phyloP scores from a whole-genome alignment of 345 rosid genomes.

The Mercurialis annua region DNA sequence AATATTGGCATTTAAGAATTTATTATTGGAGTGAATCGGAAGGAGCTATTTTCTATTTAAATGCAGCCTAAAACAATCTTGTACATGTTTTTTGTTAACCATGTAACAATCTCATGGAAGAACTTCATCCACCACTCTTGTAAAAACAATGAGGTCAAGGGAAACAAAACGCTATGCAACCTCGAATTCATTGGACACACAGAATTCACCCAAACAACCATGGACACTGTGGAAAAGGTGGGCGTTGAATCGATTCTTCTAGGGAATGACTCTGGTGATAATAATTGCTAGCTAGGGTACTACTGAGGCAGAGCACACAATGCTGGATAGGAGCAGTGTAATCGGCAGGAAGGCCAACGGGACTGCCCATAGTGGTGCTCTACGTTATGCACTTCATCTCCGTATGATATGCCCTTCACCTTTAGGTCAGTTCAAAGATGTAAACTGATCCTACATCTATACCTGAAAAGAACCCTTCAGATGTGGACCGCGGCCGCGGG shows the following conservation, averaged over 20 bases:
- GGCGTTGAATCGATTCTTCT: conserved; percentile 14
- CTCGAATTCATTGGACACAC: conserved; percentile 27
- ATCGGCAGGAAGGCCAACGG: conserved; percentile 45
- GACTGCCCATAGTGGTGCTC: conserved; percentile 54
- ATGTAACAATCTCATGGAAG: conserved; percentile 9
- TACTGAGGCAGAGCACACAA: conserved; percentile 15
- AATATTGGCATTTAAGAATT: not conserved
- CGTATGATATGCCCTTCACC: conserved; percentile 68
- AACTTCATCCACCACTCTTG: conserved; percentile 11
- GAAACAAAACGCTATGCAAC: conserved; percentile 31
- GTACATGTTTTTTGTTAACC: too few species aligned
- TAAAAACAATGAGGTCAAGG: conserved; percentile 27
- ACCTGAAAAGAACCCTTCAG: conserved; percentile 32
- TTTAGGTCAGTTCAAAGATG: conserved; percentile 48
- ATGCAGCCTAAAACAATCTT: not conserved
- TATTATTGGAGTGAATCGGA: conserved; percentile 1
- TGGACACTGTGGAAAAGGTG: conserved; percentile 6
- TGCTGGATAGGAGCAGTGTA: conserved; percentile 21
- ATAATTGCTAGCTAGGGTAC: conserved; percentile 23
- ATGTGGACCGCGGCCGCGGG: conserved; percentile 44
- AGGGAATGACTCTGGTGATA: conserved; percentile 22
- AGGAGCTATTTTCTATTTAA: not conserved
- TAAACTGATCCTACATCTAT: conserved; percentile 38
- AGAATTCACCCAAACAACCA: conserved; percentile 19
- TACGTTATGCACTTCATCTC: conserved; percentile 90